A percentile compares a stretch with the other conserved stretches of the same genome.
Conservation (phyloP, 169 alveolate species). For the Amoebophrya sp. region DNA sequence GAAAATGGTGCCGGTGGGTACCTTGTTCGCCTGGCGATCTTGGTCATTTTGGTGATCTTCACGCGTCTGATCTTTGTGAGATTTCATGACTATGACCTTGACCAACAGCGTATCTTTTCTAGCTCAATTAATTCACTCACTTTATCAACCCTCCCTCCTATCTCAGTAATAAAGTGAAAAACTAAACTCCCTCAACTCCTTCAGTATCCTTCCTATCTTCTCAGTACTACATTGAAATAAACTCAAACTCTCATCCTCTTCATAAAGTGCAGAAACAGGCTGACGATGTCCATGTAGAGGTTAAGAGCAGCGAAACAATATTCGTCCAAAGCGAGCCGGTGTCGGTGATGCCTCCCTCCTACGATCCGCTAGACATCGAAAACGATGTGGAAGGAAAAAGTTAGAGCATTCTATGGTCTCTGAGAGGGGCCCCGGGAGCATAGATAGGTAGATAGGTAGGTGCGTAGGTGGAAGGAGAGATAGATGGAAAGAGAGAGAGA, state of each 20-base stretch:
- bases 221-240: too few relatives aligned
- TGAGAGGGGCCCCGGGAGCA: background rate
- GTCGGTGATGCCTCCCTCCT: conserved; percentile 69
- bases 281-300: conserved; percentile 71
- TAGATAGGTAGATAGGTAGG: background rate
- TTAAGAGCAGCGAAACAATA: conserved; percentile 72
- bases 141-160: background rate
- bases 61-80: background rate
- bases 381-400: conserved; percentile 63
- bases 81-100: too few relatives aligned
- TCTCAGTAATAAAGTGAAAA: too few relatives aligned
- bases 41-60: too few relatives aligned
- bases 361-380: conserved; percentile 62
- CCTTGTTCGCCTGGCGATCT: too few relatives aligned
- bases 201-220: too few relatives aligned
- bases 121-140: background rate
- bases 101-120: background rate
- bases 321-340: conserved; percentile 72
- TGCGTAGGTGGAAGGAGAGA: background rate
- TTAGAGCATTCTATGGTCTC: conserved; percentile 50
- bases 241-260: background rate
- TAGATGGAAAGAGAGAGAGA: background rate
- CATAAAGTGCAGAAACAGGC: conserved; percentile 40
- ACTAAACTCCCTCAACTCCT: too few relatives aligned
- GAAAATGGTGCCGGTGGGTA: too few relatives aligned